Conservation (phyloP, 192 early-diverging fungal species). For the Entomortierella lignicola region DNA sequence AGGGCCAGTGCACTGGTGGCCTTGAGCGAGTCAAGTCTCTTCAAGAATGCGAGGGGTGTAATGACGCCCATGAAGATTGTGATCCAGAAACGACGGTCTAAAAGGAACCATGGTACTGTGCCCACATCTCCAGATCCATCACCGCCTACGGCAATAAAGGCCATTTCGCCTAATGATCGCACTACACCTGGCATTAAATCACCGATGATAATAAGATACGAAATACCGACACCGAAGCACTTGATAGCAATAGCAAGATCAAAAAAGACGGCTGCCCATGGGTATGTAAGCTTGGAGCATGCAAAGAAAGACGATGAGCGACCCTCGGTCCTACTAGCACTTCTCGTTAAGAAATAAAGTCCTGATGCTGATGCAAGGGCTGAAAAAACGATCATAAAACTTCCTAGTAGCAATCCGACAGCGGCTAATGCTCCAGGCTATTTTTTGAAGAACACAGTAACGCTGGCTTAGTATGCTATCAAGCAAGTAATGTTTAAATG, state of each 20-base stretch:
- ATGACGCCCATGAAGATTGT: constrained; percentile 78
- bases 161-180: constrained; percentile 45
- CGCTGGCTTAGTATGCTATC: no score
- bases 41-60: constrained; percentile 83
- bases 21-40: constrained; percentile 87
- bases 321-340: constrained; percentile 80
- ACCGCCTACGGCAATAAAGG: constrained; percentile 39
- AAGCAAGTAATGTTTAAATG: no score
- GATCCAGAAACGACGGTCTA: constrained; percentile 87
- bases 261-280: constrained; percentile 86
- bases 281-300: constrained; percentile 91
- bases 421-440: constrained; percentile 88
- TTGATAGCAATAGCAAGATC: constrained; percentile 98
- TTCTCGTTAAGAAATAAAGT: constrained; percentile 82
- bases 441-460: no score
- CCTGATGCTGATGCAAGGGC: constrained; percentile 82
- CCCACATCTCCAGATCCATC: constrained; percentile 41
- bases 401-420: constrained; percentile 86
- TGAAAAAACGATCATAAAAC: constrained; percentile 83
- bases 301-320: constrained; percentile 92
- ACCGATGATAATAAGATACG: constrained; percentile 95
- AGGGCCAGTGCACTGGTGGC: constrained; percentile 93
- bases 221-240: constrained; percentile 96
- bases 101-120: constrained; percentile 54
- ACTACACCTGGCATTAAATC: constrained; percentile 88